Evolutionary conservation across 352 stramenopile species (phyloP).

Genomic region (Pythium pyrilobum): DNA sequence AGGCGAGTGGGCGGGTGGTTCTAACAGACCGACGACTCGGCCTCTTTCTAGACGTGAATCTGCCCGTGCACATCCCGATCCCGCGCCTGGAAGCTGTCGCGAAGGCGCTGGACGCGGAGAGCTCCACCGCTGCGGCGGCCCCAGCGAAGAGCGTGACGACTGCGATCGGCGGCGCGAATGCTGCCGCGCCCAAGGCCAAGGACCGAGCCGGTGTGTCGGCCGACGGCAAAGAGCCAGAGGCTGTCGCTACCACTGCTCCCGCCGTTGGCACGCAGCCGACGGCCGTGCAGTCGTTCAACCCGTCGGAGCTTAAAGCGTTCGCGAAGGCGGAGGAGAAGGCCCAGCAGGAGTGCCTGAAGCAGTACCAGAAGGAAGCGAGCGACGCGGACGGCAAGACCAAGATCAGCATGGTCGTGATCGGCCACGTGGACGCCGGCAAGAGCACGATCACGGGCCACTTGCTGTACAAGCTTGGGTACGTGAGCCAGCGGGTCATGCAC

Average conservation of each 20-base stretch:
- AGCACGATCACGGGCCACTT: constrained; percentile 96
- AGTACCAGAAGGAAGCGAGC: constrained; percentile 40
- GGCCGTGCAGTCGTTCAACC: constrained; percentile 24
- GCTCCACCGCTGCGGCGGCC: constrained; percentile 7
- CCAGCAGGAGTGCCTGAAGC: constrained; percentile 42
- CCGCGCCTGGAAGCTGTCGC: constrained; percentile 57
- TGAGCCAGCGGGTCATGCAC: constrained; percentile 84
- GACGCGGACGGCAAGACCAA: constrained; percentile 49
- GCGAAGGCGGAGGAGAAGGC: constrained; percentile 66
- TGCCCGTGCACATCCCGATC: constrained; percentile 65
- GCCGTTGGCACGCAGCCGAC: constrained; percentile 19
- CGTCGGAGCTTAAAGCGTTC: constrained; percentile 56
- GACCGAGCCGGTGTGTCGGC: neutral
- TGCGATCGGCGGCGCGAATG: constrained; percentile 35
- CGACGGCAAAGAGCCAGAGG: neutral
- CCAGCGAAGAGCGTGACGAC: constrained; percentile 36
- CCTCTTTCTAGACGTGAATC: constrained; percentile 21
- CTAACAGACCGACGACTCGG: neutral
- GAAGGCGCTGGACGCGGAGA: constrained; percentile 36
- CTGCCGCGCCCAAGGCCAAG: constrained; percentile 8
- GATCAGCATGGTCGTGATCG: constrained; percentile 95
- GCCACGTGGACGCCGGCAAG: constrained; percentile 97
- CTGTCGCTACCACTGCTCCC: neutral
- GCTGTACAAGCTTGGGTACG: constrained; percentile 88
- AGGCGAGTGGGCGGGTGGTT: neutral